phyloP scores from a whole-genome alignment of 2,329 filamentous ascomycete genomes.

The Cladophialophora psammophila region DNA sequence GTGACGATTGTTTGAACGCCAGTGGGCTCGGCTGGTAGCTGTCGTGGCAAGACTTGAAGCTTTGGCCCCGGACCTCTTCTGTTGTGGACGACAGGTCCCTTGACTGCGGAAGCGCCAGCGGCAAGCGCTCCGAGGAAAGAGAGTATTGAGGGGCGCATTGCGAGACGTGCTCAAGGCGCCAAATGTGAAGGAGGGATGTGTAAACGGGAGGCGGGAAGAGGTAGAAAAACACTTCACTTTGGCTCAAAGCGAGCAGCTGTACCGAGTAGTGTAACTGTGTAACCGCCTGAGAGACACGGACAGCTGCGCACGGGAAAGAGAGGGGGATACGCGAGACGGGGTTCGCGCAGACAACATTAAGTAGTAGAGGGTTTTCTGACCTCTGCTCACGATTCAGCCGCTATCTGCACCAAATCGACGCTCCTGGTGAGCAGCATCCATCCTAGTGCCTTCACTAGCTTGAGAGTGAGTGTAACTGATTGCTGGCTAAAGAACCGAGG shows the following conservation, averaged over 20 bases:
- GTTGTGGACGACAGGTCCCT: conserved; percentile 34
- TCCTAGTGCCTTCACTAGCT: conserved; percentile 30
- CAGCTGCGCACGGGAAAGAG: conserved; percentile 6
- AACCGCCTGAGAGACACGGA: conserved; percentile 8
- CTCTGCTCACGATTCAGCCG: conserved; percentile 9
- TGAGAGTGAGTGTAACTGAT: conserved; percentile 4
- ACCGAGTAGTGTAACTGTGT: conserved; percentile 10
- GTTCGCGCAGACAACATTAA: conserved; percentile 20
- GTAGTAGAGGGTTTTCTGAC: conserved; percentile 12
- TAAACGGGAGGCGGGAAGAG: neutral
- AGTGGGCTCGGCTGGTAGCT: conserved; percentile 48
- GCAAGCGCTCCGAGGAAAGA: conserved; percentile 22
- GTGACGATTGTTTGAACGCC: conserved; percentile 50
- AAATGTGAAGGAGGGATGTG: neutral
- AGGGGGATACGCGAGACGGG: neutral
- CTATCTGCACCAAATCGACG: conserved; percentile 3
- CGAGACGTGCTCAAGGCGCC: neutral
- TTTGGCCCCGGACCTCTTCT: conserved; percentile 29
- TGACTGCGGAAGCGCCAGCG: conserved; percentile 22
- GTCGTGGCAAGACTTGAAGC: conserved; percentile 41
- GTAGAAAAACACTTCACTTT: neutral
- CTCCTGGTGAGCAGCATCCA: conserved; percentile 12
- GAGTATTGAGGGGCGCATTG: conserved; percentile 20
- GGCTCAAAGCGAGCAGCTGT: neutral
- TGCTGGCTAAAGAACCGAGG: conserved; percentile 14